These are phyloP conservation scores for Phytophthora rubi DNA, from an alignment of 352 stramenopile species.

Conservation along the genomic window DNA sequence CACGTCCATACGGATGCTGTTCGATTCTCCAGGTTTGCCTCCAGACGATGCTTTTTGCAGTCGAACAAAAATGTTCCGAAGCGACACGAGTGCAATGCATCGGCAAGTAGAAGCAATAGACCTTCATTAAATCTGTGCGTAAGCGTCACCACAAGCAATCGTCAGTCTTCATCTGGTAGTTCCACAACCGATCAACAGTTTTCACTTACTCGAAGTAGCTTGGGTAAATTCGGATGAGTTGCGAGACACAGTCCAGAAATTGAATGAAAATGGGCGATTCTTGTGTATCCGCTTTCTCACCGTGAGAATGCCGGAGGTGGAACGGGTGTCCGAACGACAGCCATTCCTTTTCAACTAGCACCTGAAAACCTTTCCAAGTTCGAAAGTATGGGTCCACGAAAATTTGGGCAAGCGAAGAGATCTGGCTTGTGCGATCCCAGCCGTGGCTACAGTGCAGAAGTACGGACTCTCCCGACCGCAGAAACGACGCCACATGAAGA, in stretches of 20 bases:
- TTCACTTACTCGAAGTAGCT: constrained; percentile 93
- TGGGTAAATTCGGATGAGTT: constrained; percentile 93
- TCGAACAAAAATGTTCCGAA: constrained; percentile 99
- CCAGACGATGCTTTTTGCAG: constrained; percentile 86
- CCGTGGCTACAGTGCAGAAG: constrained; percentile 87
- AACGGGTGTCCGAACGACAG: constrained; percentile 85
- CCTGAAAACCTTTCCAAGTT: constrained; percentile 78
- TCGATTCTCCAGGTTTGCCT: constrained; percentile 61
- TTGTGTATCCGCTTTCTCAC: constrained; percentile 80
- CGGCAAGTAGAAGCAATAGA: constrained; percentile 92
- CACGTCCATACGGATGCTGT: constrained; percentile 85
- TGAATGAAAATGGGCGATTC: constrained; percentile 89
- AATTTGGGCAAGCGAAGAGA: constrained; percentile 71
- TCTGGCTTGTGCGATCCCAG: constrained; percentile 93
- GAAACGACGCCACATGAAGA: constrained; percentile 90
- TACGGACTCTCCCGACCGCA: constrained; percentile 89
- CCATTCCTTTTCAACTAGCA: constrained; percentile 89
- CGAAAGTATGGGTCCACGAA: constrained; percentile 83
- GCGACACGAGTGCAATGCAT: constrained; percentile 96
- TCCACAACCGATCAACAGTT: neutral
- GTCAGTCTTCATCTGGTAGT: neutral
- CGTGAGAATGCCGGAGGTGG: constrained; percentile 77
- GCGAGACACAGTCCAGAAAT: constrained; percentile 85
- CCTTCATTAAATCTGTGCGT: constrained; percentile 92
- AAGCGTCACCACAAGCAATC: neutral